Evolutionary conservation across 2,329 filamentous ascomycete species (phyloP), one percentile per base, ranked within the genome.

Genomic region (Pseudocercospora fuligena): DNA sequence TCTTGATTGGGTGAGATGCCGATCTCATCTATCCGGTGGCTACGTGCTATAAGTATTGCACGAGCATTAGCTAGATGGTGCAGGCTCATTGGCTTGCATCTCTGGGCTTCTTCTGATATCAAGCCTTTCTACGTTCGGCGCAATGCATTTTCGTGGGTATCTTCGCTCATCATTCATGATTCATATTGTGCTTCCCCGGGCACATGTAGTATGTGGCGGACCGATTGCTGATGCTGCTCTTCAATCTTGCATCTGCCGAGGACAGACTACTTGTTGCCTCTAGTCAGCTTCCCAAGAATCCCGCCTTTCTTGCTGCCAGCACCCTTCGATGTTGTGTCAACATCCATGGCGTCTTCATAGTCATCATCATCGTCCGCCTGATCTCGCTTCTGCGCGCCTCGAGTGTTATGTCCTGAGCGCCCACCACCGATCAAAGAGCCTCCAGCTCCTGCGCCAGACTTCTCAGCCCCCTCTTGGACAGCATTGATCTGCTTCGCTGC

Each of bases 401-500:
- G 60, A 12, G 66, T 67, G 16, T 63, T 65, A 14, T 63, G 64
- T 25, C 67, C 67, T n/a, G 54, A 47, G 36, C 64, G 43, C n/a
- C 64, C 43, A 8, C 40, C 40, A 19, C 40, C 40, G 25, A 36
- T 61, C 43, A 47, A 61, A 43, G 57, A 46, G 27, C 63, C 60
- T 43, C 54, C 54, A 40, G 51, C 67, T 11, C 56, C 69, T 2
- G 36, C 61, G 23, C 63, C 61, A n/a, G 65, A 64, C 65, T 72
- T 73, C 60, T 70, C 72, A 23, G 47, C 65, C 64, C 47, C 62
- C 27, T 77, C 74, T 21, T 63, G 69, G 16, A 75, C 77, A 16
- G 72, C 73, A 65, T 74, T 79, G 31, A 81, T 69, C 56, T 81
- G 80, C 61, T 78, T 72, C 67, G 75, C 79, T 74, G 73, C 80